Evolutionary conservation across 768 basidiomycete genomes (phyloP).

Genomic region (Chiua virens): DNA sequence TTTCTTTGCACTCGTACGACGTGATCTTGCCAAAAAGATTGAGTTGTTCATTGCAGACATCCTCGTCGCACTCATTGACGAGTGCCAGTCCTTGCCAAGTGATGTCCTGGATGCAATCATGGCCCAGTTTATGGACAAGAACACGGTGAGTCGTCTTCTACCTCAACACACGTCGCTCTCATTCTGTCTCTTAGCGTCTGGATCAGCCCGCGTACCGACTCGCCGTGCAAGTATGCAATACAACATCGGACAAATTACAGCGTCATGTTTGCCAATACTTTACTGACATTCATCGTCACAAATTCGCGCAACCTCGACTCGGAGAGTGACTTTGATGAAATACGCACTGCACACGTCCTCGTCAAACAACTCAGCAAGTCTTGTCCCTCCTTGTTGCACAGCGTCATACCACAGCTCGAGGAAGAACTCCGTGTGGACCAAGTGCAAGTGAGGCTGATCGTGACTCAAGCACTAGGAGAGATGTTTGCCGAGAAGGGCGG

Average conservation of each 20-base stretch:
- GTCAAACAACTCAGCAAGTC: slow-evolving; percentile 79
- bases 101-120: slow-evolving; percentile 81
- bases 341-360: slow-evolving; percentile 78
- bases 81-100: slow-evolving; percentile 70
- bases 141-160: slow-evolving; percentile 50
- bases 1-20: slow-evolving; percentile 78
- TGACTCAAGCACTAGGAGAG: slow-evolving; percentile 83
- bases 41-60: slow-evolving; percentile 89
- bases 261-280: slow-evolving; percentile 91
- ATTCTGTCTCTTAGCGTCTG: slow-evolving; percentile 43
- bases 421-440: slow-evolving; percentile 84
- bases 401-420: slow-evolving; percentile 91
- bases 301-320: slow-evolving; percentile 54
- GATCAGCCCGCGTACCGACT: slow-evolving; percentile 80
- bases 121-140: slow-evolving; percentile 82
- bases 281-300: slow-evolving; percentile 78
- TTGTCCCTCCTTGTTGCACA: slow-evolving; percentile 80
- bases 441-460: slow-evolving; percentile 66
- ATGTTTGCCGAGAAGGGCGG: slow-evolving; percentile 85
- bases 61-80: slow-evolving; percentile 86
- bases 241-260: slow-evolving; percentile 82
- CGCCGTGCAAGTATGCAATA: slow-evolving; percentile 83
- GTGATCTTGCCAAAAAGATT: slow-evolving; percentile 75
- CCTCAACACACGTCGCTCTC: not conserved
- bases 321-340: slow-evolving; percentile 61